Conservation (phyloP, 202 grass and related monocot genomes). For the Carex arenaria region DNA sequence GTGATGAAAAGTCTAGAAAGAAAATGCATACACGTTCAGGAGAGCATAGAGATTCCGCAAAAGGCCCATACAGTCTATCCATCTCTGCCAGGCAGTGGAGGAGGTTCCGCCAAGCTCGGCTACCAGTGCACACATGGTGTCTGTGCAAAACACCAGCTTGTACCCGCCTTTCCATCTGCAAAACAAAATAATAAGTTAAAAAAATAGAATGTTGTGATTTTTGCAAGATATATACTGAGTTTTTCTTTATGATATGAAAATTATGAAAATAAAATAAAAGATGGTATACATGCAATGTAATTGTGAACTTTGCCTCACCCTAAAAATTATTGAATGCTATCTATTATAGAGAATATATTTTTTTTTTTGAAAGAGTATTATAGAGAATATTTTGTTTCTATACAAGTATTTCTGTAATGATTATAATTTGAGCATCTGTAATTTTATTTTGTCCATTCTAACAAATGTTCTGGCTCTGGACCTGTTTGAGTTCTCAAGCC, state of each 20-base stretch:
- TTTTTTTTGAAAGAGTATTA: too few species aligned
- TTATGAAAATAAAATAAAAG: too few species aligned
- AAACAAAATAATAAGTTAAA: slow-evolving; percentile 30
- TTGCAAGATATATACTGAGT: background rate
- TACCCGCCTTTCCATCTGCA: slow-evolving; percentile 93
- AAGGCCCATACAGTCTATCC: slow-evolving; percentile 87
- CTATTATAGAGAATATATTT: background rate
- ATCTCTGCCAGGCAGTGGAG: slow-evolving; percentile 85
- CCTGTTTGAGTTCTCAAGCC: slow-evolving; percentile 7
- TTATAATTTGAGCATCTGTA: background rate
- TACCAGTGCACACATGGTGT: slow-evolving; percentile 61
- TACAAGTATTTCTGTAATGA: background rate
- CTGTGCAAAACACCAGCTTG: slow-evolving; percentile 65
- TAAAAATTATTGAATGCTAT: slow-evolving; percentile 6
- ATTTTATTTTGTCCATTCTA: background rate
- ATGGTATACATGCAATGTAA: background rate
- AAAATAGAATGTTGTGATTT: background rate
- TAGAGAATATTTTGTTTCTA: background rate
- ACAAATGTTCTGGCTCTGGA: background rate
- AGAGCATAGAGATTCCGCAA: slow-evolving; percentile 52
- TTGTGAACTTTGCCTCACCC: background rate
- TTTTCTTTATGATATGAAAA: background rate
- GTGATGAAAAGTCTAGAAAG: slow-evolving; percentile 15
- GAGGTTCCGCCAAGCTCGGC: slow-evolving; percentile 93
- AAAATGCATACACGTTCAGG: slow-evolving; percentile 60